A percentile compares a stretch with the other conserved stretches of the same genome.
phyloP scores from a whole-genome alignment of 495 filamentous ascomycete species.

The Penicillium coprophilum region DNA sequence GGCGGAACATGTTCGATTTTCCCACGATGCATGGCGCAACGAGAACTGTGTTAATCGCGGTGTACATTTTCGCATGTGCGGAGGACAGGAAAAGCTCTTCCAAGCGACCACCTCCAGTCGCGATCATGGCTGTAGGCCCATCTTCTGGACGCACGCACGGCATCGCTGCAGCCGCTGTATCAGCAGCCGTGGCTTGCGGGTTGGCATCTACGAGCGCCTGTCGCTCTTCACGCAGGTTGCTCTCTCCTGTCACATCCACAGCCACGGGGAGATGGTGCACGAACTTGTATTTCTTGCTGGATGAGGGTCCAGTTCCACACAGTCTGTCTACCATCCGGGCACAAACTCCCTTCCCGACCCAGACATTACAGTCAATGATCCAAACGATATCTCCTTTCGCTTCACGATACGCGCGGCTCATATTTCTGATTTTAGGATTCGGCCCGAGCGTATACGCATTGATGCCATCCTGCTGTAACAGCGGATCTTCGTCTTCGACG shows the following conservation, averaged over 20 bases:
- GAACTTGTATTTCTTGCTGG: slow-evolving; percentile 75
- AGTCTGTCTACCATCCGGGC: slow-evolving; percentile 86
- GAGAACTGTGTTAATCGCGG: slow-evolving; percentile 89
- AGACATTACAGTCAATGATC: slow-evolving; percentile 96
- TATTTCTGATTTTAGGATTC: slow-evolving; percentile 97
- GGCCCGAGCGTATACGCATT: slow-evolving; percentile 70
- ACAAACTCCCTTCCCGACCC: slow-evolving; percentile 76
- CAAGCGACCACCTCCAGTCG: slow-evolving; percentile 72
- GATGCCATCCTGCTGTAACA: slow-evolving; percentile 52
- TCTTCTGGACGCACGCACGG: slow-evolving; percentile 25
- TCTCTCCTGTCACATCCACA: slow-evolving; percentile 62
- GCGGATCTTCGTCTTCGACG: slow-evolving; percentile 86
- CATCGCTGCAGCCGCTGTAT: slow-evolving; percentile 6
- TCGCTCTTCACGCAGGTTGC: slow-evolving; percentile 35
- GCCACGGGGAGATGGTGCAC: slow-evolving; percentile 92
- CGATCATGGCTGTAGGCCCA: slow-evolving; percentile 22
- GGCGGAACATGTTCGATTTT: slow-evolving; percentile 98
- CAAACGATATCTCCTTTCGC: slow-evolving; percentile 89
- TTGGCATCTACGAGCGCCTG: slow-evolving; percentile 42
- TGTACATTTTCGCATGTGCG: slow-evolving; percentile 97
- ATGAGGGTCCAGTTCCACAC: slow-evolving; percentile 57
- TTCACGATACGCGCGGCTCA: slow-evolving; percentile 94
- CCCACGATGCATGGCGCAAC: slow-evolving; percentile 93
- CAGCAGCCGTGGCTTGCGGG: slow-evolving; percentile 12
- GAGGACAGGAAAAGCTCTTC: slow-evolving; percentile 95